Evolutionary conservation across 1,139 yeast genomes (phyloP).

Genomic region (Taiozyma onychis): DNA sequence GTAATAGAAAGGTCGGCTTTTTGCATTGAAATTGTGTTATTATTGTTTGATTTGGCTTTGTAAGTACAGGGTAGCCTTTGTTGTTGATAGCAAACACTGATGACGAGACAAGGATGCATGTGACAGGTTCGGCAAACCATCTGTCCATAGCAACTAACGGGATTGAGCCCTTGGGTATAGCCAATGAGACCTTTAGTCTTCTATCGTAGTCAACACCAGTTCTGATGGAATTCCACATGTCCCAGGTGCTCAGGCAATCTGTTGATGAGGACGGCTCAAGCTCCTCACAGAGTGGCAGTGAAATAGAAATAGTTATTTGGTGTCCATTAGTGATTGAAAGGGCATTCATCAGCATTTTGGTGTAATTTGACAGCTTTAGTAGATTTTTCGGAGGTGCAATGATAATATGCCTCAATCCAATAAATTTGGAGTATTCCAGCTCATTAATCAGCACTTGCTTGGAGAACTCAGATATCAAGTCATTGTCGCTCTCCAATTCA

Average conservation of each 20-base stretch:
- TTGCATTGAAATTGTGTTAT: conserved; percentile 32
- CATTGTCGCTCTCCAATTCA: conserved; percentile 50
- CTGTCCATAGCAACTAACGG: conserved; percentile 44
- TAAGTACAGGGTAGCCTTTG: conserved; percentile 55
- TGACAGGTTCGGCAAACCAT: conserved; percentile 64
- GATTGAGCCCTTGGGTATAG: conserved; percentile 43
- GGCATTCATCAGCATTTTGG: conserved; percentile 35
- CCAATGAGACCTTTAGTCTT: conserved; percentile 50
- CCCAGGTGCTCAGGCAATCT: conserved; percentile 60
- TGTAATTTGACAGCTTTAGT: conserved; percentile 43
- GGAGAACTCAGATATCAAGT: conserved; percentile 43
- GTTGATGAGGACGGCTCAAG: conserved; percentile 29
- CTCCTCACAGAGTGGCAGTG: conserved; percentile 38
- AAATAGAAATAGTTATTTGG: conserved; percentile 33
- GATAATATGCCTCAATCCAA: conserved; percentile 46
- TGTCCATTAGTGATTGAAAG: conserved; percentile 25
- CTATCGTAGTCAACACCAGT: conserved; percentile 45
- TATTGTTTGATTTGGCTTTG: conserved; percentile 46
- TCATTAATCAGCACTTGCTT: conserved; percentile 50
- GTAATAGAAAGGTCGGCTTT: conserved; percentile 32
- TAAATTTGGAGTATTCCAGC: conserved; percentile 48
- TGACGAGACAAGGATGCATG: conserved; percentile 47
- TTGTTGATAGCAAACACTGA: conserved; percentile 50
- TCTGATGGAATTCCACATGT: conserved; percentile 61
- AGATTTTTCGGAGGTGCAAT: conserved; percentile 58